phyloP scores from a whole-genome alignment of 2,329 filamentous ascomycete genomes.

The Thielaviopsis euricoi region DNA sequence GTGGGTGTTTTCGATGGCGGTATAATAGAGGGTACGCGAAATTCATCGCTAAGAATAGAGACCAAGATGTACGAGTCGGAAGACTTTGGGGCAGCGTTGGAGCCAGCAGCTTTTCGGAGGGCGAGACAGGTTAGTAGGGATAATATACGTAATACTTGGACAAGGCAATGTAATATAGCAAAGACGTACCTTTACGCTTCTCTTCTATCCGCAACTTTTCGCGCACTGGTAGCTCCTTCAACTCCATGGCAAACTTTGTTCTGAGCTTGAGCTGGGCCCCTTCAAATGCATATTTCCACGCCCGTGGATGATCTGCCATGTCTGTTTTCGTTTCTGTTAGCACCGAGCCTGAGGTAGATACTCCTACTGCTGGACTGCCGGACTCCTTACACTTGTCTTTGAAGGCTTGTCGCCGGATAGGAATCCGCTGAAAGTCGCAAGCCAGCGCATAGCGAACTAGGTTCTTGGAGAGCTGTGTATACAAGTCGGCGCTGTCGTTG shows the following conservation, averaged over 20 bases:
- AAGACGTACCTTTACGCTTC: slow-evolving; percentile 47
- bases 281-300: slow-evolving; percentile 64
- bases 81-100: slow-evolving; percentile 34
- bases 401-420: slow-evolving; percentile 45
- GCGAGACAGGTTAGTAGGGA: neutral
- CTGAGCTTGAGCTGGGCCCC: slow-evolving; percentile 57
- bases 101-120: slow-evolving; percentile 23
- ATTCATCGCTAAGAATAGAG: slow-evolving; percentile 51
- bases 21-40: slow-evolving; percentile 50
- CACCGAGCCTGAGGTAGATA: neutral
- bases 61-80: slow-evolving; percentile 64
- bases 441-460: slow-evolving; percentile 52
- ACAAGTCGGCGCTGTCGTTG: slow-evolving; percentile 22
- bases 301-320: slow-evolving; percentile 49
- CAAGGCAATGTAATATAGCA: neutral
- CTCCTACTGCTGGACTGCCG: too few species aligned
- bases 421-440: slow-evolving; percentile 45
- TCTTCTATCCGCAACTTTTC: slow-evolving; percentile 73
- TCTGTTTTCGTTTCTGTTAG: slow-evolving; percentile 33
- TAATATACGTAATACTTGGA: too few species aligned
- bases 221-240: slow-evolving; percentile 63
- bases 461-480: slow-evolving; percentile 43
- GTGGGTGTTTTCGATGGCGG: slow-evolving; percentile 51
- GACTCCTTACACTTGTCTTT: slow-evolving; percentile 39
- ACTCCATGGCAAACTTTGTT: slow-evolving; percentile 75